Base-by-base conservation (phyloP, 192 early-diverging fungal genomes). In the Coemansia sp. region DNA sequence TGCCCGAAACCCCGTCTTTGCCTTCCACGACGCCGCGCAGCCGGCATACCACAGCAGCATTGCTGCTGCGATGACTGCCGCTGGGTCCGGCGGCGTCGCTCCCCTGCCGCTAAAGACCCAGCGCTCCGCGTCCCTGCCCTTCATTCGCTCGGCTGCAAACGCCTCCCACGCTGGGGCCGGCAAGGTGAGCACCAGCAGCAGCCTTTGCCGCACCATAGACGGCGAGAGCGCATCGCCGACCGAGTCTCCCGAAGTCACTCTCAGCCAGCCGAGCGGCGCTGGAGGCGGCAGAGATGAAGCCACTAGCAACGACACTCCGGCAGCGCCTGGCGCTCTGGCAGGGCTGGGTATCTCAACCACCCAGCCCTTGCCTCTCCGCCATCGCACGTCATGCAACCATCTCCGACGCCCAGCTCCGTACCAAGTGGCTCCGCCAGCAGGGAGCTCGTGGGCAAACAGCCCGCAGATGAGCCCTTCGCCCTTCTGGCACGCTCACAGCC, bases 121-220 rank as follows among this genome's bases (percentile, higher is more conserved):
- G 65, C 74, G 79, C 3, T 82, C 79, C 19, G 79, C 79, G 5
- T 82, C 79, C 11, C 79, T 82, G 14, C 79, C 79, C 20, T 82
- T 74, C 40, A 76, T 82, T 22, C 73, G 70, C 45, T 20, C 74
- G 22, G 66, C 43, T 6, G 39, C 63, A 0, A 60, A 41, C 35
- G 60, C 19, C 22, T 49, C 36, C 22, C 40, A 32, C 38, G 45
- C 60, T 12, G 25, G 15, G 6, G 20, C 47, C 1, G 46, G 39
- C 2, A 76, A 76, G 60, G 64, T 32, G 17, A 76, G 66, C 37
- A 64, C 60, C 24, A 74, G 71, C 62, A 73, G 70, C 65, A 68
- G 72, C 47, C 69, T 74, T n/a, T 65, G 77, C 62, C 54, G 66
- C 10, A 67, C 59, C n/a, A 53, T 74, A 20, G 68, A 69, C n/a